A percentile compares a stretch with the other conserved stretches of the same genome.
These are phyloP conservation scores for Endothia cerciana DNA, from an alignment of 2,329 filamentous ascomycete species.

Conservation along the genomic window DNA sequence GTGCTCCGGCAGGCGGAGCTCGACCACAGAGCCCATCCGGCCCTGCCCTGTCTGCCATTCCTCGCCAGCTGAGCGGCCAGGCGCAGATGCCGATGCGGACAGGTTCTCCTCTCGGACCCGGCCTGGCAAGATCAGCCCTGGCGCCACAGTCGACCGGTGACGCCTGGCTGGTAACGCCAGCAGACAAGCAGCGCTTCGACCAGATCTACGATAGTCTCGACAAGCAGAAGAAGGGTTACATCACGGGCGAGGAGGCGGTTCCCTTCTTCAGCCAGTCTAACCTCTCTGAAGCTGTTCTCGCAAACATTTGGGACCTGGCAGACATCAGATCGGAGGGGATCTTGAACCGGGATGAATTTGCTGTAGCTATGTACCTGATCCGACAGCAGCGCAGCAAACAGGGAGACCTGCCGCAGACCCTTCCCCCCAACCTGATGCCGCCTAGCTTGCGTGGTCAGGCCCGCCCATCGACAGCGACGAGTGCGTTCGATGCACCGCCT, in stretches of 20 bases:
- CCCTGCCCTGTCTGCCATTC: constrained; percentile 67
- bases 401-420: constrained; percentile 71
- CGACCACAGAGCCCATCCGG: constrained; percentile 56
- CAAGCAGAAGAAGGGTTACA: constrained; percentile 76
- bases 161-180: constrained; percentile 76
- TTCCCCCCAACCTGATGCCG: constrained; percentile 82
- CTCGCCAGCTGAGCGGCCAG: constrained; percentile 78
- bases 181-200: constrained; percentile 88
- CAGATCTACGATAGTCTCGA: constrained; percentile 84
- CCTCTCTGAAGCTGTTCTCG: constrained; percentile 83
- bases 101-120: constrained; percentile 56
- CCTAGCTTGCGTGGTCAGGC: constrained; percentile 76
- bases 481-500: constrained; percentile 54
- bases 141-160: constrained; percentile 56
- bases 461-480: constrained; percentile 52
- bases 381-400: constrained; percentile 81
- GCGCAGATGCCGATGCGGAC: constrained; percentile 64
- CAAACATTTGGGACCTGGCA: constrained; percentile 95
- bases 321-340: constrained; percentile 91
- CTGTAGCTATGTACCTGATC: constrained; percentile 96
- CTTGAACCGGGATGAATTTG: constrained; percentile 87
- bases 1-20: constrained; percentile 52
- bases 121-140: constrained; percentile 46
- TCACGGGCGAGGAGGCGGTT: constrained; percentile 93
- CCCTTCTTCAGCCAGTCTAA: constrained; percentile 92